Evolutionary conservation across 1,139 yeast species (phyloP), one percentile per base, ranked within the genome.

Genomic region (Ashbya aceris): DNA sequence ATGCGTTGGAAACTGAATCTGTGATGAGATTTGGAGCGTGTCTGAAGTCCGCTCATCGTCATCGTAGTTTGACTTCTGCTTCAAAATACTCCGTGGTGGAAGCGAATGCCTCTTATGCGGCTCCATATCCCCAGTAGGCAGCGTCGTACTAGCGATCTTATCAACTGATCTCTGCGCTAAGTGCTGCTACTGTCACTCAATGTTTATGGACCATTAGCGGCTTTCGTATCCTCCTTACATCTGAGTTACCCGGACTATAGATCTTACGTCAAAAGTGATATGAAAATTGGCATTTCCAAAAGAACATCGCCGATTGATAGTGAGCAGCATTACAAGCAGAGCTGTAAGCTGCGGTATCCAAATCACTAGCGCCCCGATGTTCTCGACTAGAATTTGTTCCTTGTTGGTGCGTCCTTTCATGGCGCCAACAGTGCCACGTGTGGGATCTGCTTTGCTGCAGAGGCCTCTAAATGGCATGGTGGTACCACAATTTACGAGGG

Each of bases 401-500:
- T 17, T 17, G 23, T 17, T 17, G 23, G 23, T 6, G 23, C 23
- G 23, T 17, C 23, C 23, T 4, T 17, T 17, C 6, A 17, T 17
- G 23, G 23, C 6, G 23, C 23, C 23, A 17, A 17, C 6, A 17
- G 23, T 17, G 23, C 23, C 23, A 3, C 23, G 23, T 6, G 3
- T 17, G 5, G 23, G 23, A 3, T 17, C 23, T 17, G 23, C 23
- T 17, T 17, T 17, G 31, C 13, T 29, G 13, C 27, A 40, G n/a
- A 32, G 38, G 8, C 40, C 48, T 3, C 14, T 36, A 8, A 23
- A 40, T 26, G 55, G 55, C n/a, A 39, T 51, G 33, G 40, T 54
- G 40, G 57, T 53, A 41, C 61, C 64, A 13, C 31, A 52, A 6
- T 46, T 64, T 7, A 51, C 61, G 2, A 68, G 86, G 58, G 76